Conservation (phyloP, 306 rosid genomes). For the Trichosanthes cucumerina region DNA sequence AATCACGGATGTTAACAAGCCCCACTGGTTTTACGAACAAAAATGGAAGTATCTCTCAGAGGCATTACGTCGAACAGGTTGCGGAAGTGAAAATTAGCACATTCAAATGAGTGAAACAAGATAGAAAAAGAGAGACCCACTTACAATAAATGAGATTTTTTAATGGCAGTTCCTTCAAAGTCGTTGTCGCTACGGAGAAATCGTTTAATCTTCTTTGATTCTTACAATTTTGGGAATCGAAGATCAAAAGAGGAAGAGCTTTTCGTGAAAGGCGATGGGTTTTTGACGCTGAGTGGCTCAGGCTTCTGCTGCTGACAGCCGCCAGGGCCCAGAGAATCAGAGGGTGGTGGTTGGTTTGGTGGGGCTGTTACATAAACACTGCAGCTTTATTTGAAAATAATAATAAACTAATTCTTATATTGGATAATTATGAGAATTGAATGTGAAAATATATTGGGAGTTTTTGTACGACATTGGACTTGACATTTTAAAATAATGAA, state of each 20-base stretch:
- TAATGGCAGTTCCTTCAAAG: not conserved
- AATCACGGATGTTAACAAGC: not conserved
- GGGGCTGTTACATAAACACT: not conserved
- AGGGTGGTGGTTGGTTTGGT: not conserved
- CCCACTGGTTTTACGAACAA: not conserved
- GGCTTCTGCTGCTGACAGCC: not conserved
- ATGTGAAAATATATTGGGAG: not conserved
- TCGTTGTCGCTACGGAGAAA: not conserved
- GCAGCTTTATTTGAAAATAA: not conserved
- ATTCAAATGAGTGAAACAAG: not conserved
- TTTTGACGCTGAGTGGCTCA: not conserved
- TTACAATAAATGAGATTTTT: not conserved
- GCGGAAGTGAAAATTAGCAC: not conserved
- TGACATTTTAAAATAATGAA: too few relatives aligned
- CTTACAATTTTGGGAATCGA: not conserved
- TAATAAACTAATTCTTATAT: not conserved
- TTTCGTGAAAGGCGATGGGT: not conserved
- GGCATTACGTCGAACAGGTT: conserved; percentile 1
- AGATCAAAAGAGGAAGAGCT: not conserved
- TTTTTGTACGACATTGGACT: too few relatives aligned
- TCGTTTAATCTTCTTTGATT: not conserved
- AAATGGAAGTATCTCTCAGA: not conserved
- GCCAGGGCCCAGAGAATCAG: not conserved
- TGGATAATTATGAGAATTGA: not conserved
- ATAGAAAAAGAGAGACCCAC: not conserved